A percentile compares a stretch with the other conserved stretches of the same genome.
Evolutionary conservation across 768 basidiomycete genomes (phyloP).

Genomic region (Polyporus arcularius): DNA sequence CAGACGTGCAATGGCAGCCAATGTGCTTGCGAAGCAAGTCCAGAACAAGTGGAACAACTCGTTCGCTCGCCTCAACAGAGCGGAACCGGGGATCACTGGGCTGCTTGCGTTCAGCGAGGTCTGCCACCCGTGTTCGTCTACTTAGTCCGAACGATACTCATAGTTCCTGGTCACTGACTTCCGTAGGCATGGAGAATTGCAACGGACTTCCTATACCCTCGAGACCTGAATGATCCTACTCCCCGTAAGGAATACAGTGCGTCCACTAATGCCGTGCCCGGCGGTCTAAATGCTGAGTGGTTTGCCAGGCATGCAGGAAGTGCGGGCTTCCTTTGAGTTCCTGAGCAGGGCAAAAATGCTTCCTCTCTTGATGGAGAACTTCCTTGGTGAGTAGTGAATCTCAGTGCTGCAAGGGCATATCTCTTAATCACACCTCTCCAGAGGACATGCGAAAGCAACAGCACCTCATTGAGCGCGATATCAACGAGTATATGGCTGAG

Average conservation of each 20-base stretch:
- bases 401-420: background rate
- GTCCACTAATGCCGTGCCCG: conserved; percentile 5
- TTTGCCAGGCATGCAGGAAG: conserved; percentile 45
- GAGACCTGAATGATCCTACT: conserved; percentile 45
- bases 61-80: conserved; percentile 31
- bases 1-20: background rate
- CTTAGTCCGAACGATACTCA: background rate
- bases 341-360: conserved; percentile 61
- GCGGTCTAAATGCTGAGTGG: conserved; percentile 16
- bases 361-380: conserved; percentile 66
- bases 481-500: conserved; percentile 54
- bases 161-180: background rate
- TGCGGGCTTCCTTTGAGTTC: conserved; percentile 57
- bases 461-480: conserved; percentile 60
- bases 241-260: conserved; percentile 33
- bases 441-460: conserved; percentile 66
- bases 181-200: conserved; percentile 62
- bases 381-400: conserved; percentile 53
- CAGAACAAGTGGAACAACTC: conserved; percentile 31
- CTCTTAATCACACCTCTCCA: conserved; percentile 29
- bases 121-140: conserved; percentile 1
- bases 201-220: conserved; percentile 55
- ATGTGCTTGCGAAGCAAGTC: conserved; percentile 14
- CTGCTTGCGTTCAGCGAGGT: conserved; percentile 63
- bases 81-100: conserved; percentile 31